Conservation (phyloP, 1,284 basidiomycete species). For the Ustilago hordei region DNA sequence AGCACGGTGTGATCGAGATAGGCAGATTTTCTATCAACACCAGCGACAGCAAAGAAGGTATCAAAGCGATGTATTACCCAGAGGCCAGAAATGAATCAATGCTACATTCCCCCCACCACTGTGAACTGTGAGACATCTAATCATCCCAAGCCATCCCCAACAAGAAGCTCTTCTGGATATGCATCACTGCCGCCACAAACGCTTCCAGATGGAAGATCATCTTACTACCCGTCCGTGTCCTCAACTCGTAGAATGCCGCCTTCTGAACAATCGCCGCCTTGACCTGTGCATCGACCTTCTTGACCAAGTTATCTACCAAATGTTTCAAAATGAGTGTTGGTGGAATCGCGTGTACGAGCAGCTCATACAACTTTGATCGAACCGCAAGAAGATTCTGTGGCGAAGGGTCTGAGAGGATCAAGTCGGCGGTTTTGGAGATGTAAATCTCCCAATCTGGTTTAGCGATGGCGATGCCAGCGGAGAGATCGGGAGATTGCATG, state of each 20-base stretch:
- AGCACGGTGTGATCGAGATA: too few relatives aligned
- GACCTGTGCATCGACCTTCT: slow-evolving; percentile 79
- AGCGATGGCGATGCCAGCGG: slow-evolving; percentile 79
- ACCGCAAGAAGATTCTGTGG: slow-evolving; percentile 91
- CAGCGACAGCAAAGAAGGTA: background rate
- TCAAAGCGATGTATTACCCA: background rate
- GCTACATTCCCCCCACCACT: too few relatives aligned
- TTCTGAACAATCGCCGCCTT: slow-evolving; percentile 61
- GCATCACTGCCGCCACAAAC: slow-evolving; percentile 68
- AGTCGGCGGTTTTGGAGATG: slow-evolving; percentile 90
- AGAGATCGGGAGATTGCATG: slow-evolving; percentile 73
- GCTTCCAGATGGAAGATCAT: slow-evolving; percentile 69
- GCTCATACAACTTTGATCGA: slow-evolving; percentile 91
- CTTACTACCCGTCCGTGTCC: slow-evolving; percentile 63
- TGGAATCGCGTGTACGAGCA: slow-evolving; percentile 98
- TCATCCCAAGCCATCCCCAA: slow-evolving; percentile 56
- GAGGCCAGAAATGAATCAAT: background rate
- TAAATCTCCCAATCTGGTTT: slow-evolving; percentile 99
- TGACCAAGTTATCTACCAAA: slow-evolving; percentile 81
- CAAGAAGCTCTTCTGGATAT: slow-evolving; percentile 64
- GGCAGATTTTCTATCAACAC: too few relatives aligned
- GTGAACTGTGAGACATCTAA: slow-evolving; percentile 6
- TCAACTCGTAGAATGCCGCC: slow-evolving; percentile 82
- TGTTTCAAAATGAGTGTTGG: slow-evolving; percentile 74
- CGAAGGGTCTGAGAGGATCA: slow-evolving; percentile 92